Conservation (phyloP, 352 stramenopile genomes). For the Phytopythium delawarense region DNA sequence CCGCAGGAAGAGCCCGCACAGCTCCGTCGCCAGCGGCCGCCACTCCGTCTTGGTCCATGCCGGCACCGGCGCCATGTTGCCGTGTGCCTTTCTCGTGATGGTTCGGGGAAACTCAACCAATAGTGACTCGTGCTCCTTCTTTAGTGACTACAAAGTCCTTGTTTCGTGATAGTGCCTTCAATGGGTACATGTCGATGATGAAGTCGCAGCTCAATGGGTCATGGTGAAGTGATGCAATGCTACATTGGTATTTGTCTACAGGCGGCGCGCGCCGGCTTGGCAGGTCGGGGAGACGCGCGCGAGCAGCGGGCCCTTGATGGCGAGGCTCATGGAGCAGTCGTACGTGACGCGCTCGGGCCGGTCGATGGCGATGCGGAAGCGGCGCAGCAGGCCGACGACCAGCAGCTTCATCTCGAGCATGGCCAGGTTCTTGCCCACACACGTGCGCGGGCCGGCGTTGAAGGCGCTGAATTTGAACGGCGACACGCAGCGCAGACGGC, state of each 20-base stretch:
- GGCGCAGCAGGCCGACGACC: conserved; percentile 44
- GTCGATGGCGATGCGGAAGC: conserved; percentile 54
- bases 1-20: conserved; percentile 33
- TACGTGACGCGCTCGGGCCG: conserved; percentile 35
- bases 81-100: not conserved
- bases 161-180: not conserved
- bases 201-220: no score
- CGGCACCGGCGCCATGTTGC: conserved; percentile 22
- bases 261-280: not conserved
- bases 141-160: not conserved
- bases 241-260: not conserved
- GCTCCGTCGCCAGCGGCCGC: conserved; percentile 46
- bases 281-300: conserved; percentile 27
- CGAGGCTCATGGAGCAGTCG: conserved; percentile 45
- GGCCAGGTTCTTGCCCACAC: conserved; percentile 50
- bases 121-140: not conserved
- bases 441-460: conserved; percentile 54
- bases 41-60: conserved; percentile 56
- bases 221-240: not conserved
- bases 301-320: conserved; percentile 31
- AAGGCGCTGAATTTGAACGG: conserved; percentile 71
- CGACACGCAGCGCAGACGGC: conserved; percentile 34
- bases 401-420: conserved; percentile 69
- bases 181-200: not conserved
- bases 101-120: not conserved